A percentile compares a stretch with the other conserved stretches of the same genome.
Conservation (phyloP, 768 basidiomycete genomes). For the Mrakia frigida region DNA sequence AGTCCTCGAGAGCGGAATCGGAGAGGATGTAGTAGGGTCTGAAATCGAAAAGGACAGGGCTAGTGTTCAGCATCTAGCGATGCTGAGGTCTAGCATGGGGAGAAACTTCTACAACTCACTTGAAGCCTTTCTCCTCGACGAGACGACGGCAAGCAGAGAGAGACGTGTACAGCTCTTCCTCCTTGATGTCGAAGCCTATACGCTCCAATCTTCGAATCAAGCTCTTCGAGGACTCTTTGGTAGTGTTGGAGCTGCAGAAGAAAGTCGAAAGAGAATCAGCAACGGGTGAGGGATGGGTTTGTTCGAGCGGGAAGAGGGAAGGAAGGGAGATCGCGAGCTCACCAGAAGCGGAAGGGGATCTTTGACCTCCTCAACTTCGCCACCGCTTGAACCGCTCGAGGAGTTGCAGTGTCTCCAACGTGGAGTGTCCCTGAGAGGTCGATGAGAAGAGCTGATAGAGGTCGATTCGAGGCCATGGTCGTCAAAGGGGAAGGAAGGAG, state of each 20-base stretch:
- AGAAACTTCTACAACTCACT: conserved; percentile 34
- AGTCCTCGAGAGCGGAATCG: conserved; percentile 41
- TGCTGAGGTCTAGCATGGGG: background rate
- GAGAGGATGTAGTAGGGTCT: conserved; percentile 60
- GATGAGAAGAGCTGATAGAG: conserved; percentile 52
- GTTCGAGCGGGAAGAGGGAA: background rate
- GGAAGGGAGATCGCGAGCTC: conserved; percentile 20
- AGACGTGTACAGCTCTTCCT: conserved; percentile 56
- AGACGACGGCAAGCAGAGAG: conserved; percentile 56
- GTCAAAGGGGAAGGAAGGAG: background rate
- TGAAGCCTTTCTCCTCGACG: conserved; percentile 48
- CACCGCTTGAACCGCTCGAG: conserved; percentile 52
- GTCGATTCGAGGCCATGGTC: background rate
- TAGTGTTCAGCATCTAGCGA: background rate
- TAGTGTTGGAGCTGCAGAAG: conserved; percentile 62
- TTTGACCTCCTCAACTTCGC: conserved; percentile 39
- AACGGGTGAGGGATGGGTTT: background rate
- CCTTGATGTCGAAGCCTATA: conserved; percentile 53
- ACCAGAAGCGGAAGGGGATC: conserved; percentile 49
- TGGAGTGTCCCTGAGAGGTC: conserved; percentile 67
- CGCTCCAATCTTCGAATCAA: conserved; percentile 49
- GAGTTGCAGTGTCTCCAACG: conserved; percentile 52
- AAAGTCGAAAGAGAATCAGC: background rate
- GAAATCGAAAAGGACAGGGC: background rate
- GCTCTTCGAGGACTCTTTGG: conserved; percentile 56